Evolutionary conservation across 176 grass and related monocot genomes (phyloP).

Genomic region (Aegilops longissima): DNA sequence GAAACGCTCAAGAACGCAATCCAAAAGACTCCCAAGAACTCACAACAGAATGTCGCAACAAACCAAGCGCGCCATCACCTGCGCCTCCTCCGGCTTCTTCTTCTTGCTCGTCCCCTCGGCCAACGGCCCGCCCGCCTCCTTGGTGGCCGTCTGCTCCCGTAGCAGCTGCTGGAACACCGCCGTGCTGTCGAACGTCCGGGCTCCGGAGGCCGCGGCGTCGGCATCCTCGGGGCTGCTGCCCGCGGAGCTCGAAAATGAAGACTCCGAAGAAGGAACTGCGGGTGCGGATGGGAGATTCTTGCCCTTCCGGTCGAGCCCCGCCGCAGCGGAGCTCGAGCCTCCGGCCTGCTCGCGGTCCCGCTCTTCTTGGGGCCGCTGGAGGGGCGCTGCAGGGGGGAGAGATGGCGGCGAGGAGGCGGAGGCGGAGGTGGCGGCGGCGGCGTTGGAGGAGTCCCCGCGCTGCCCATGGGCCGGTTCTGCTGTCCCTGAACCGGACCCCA

Average conservation of each 20-base stretch:
- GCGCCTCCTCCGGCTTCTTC: background rate
- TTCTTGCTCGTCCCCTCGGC: background rate
- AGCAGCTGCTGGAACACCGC: background rate
- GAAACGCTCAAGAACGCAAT: background rate
- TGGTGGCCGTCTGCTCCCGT: background rate
- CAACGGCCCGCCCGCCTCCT: background rate
- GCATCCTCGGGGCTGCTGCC: background rate
- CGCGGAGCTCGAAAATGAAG: background rate
- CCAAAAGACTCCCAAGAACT: background rate
- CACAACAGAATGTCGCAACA: background rate
- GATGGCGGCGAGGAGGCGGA: background rate
- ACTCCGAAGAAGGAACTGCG: too few relatives aligned
- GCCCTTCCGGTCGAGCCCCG: slow-evolving; percentile 1
- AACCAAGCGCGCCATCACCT: background rate
- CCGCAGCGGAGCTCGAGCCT: background rate
- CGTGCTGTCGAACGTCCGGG: background rate
- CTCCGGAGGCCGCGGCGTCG: background rate
- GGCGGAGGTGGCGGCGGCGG: background rate
- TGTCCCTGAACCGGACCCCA: background rate
- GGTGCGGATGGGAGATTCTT: background rate
- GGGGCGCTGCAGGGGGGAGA: background rate
- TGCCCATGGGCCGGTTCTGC: background rate
- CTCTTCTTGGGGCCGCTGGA: too few relatives aligned
- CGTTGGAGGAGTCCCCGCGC: too few relatives aligned
- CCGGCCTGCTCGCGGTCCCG: background rate